phyloP scores from a whole-genome alignment of 192 early-diverging fungal species.

The Jimgerdemannia lactiflua region DNA sequence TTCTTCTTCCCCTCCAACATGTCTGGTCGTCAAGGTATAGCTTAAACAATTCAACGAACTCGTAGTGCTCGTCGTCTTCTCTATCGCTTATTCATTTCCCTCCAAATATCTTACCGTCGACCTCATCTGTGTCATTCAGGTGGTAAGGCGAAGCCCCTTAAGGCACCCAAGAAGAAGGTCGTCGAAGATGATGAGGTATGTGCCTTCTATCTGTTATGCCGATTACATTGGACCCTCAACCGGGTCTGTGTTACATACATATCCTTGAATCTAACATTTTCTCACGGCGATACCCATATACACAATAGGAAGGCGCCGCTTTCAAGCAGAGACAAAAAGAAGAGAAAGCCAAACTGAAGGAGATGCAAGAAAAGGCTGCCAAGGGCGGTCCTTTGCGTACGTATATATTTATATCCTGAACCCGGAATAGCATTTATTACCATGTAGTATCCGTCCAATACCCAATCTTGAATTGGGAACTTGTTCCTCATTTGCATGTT shows the following conservation, averaged over 20 bases:
- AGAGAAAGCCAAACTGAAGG: slow-evolving; percentile 75
- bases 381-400: slow-evolving; percentile 61
- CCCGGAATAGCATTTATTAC: not conserved
- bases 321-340: slow-evolving; percentile 83
- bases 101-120: not conserved
- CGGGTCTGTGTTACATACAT: not conserved
- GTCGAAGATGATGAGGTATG: slow-evolving; percentile 62
- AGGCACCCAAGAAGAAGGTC: slow-evolving; percentile 72
- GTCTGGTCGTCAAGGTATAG: slow-evolving; percentile 56
- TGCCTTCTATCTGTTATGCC: not conserved
- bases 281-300: not conserved
- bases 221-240: too few relatives aligned
- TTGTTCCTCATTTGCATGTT: not conserved
- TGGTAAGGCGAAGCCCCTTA: slow-evolving; percentile 89
- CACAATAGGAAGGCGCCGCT: slow-evolving; percentile 59
- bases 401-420: slow-evolving; percentile 5
- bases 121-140: slow-evolving; percentile 29
- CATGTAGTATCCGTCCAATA: not conserved
- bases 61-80: not conserved
- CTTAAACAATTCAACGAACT: too few relatives aligned
- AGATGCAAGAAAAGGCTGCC: slow-evolving; percentile 63
- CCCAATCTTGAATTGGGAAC: not conserved
- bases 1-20: slow-evolving; percentile 23
- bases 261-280: not conserved
- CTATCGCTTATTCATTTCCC: not conserved